Conservation (phyloP, 768 basidiomycete species). For the Pilatotrama ljubarskyi region DNA sequence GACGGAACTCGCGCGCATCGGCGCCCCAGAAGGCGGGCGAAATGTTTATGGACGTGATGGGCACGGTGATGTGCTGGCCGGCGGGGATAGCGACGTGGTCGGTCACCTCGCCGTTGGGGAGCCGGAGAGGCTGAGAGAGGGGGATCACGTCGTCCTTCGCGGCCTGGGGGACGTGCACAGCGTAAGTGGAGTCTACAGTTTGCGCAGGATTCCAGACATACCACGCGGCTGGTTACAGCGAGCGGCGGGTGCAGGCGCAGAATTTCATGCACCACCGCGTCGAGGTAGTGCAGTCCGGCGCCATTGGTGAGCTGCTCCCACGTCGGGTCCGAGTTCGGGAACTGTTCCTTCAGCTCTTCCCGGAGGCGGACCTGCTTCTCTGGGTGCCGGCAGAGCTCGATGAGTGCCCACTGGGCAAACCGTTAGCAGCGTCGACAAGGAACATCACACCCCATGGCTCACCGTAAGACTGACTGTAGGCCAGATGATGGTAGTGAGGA, state of each 20-base stretch:
- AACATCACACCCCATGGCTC: background rate
- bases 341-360: constrained; percentile 44
- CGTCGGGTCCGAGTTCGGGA: constrained; percentile 46
- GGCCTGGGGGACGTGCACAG: constrained; percentile 31
- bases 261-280: constrained; percentile 49
- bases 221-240: constrained; percentile 37
- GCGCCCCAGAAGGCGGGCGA: constrained; percentile 45
- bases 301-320: constrained; percentile 52
- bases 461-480: constrained; percentile 27
- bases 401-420: constrained; percentile 50
- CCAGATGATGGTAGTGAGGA: background rate
- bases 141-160: constrained; percentile 41
- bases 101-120: constrained; percentile 7
- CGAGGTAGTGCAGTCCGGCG: constrained; percentile 50
- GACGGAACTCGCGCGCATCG: constrained; percentile 45
- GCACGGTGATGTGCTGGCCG: constrained; percentile 40
- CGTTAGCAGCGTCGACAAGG: background rate
- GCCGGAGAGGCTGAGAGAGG: constrained; percentile 31
- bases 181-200: background rate
- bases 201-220: constrained; percentile 27
- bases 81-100: constrained; percentile 41
- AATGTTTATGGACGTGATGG: constrained; percentile 42
- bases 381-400: constrained; percentile 49
- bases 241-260: constrained; percentile 48
- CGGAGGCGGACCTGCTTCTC: constrained; percentile 50